Base-by-base conservation (phyloP, 768 basidiomycete genomes). In the Phylloporus arenicola region DNA sequence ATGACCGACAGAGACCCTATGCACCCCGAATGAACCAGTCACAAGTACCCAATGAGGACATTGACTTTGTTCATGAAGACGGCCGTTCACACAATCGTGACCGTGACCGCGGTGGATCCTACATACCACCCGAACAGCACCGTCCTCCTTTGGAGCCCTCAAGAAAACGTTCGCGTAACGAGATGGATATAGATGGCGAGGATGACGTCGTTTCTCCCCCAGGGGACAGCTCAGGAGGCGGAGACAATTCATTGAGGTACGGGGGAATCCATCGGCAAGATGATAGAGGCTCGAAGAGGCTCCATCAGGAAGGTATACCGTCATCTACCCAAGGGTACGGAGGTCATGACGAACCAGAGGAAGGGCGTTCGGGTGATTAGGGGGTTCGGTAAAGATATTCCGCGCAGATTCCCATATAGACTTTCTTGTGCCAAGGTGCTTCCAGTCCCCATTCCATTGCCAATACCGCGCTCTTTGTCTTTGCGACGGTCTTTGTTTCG, bases 171-270 rank as follows among this genome's bases (percentile, higher is more conserved):
- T 73, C 70, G 55, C 73, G 80, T 52, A 76, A 76, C 44, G 83
- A 85, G 47, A 81, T 83, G 81, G 83, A 86, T 37, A 71, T 78
- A 43, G 81, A 82, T 48, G 78, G 69, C 41, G 77, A 77, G 25
- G 72, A 76, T 69, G 77, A 78, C 63, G 73, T 69, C 55, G 70
- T 47, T 48, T 64, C 68, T 19, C 66, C 58, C 52, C 61, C 54
- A 20, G 64, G 57, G 43, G 60, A 57, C 53, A 60, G 50, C 51
- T 62, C 57, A 65, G 63, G 56, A 54, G 61, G 53, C 45, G 60
- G 64, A 47, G 67, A 62, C 48, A 60, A 60, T 47, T 51, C 60
- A 29, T 51, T 63, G 54, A 64, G 59, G 50, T 78, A 73, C 53
- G 63, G 58, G 22, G 66, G 67, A 51, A 68, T 60, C 41, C 67